Evolutionary conservation across 805 yeast genomes (phyloP).

Genomic region (Suhomyces sp.): DNA sequence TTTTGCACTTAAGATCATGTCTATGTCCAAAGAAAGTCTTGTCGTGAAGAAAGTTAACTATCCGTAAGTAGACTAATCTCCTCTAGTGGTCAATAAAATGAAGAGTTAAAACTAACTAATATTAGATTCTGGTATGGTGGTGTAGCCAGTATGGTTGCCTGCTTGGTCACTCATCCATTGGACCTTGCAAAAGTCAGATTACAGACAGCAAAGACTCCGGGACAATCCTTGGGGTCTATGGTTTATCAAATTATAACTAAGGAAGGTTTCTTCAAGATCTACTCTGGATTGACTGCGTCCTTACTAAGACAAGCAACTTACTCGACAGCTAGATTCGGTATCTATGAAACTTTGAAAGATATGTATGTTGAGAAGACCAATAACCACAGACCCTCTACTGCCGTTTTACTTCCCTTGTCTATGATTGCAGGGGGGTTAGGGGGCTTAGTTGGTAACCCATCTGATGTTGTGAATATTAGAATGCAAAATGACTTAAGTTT

Average conservation of each 20-base stretch:
- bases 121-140: constrained; percentile 63
- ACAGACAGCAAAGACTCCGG: constrained; percentile 71
- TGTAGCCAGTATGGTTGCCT: constrained; percentile 65
- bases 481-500: constrained; percentile 86
- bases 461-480: constrained; percentile 82
- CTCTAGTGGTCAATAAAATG: neutral
- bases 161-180: constrained; percentile 72
- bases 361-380: constrained; percentile 35
- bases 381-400: constrained; percentile 50
- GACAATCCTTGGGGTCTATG: constrained; percentile 61
- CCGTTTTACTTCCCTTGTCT: constrained; percentile 66
- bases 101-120: constrained; percentile 8
- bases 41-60: constrained; percentile 9
- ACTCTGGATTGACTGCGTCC: constrained; percentile 81
- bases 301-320: constrained; percentile 83
- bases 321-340: constrained; percentile 82
- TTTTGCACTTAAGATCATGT: neutral
- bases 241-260: constrained; percentile 53
- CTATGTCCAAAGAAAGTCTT: neutral
- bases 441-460: constrained; percentile 83
- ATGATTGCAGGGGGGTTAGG: constrained; percentile 86
- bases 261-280: constrained; percentile 70
- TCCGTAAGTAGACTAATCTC: constrained; percentile 10
- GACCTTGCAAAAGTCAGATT: constrained; percentile 84
- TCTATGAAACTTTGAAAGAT: constrained; percentile 76